Percentiles rank a stretch among this genome's conserved stretches.
phyloP scores from a whole-genome alignment of 768 basidiomycete species.

The Rhodotorula graminis region DNA sequence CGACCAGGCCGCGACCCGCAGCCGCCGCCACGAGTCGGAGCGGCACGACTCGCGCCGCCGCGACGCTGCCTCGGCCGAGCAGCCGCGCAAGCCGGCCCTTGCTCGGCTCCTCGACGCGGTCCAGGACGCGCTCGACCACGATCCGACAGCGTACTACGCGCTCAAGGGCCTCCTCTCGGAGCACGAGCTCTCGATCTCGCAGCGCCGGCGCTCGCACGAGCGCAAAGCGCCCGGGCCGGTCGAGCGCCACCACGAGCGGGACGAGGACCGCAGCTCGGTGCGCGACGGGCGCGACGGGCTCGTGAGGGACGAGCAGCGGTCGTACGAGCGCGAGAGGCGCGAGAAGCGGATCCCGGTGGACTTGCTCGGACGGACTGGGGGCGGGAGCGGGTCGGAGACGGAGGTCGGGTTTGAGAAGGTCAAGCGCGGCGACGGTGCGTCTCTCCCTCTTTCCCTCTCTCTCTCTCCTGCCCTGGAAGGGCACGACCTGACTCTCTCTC shows the following conservation, averaged over 20 bases:
- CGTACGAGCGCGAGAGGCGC: neutral
- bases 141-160: slow-evolving; percentile 17
- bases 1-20: no score
- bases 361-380: neutral
- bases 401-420: neutral
- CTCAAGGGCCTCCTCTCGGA: slow-evolving; percentile 20
- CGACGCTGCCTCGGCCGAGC: neutral
- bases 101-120: slow-evolving; percentile 5
- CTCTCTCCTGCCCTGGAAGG: no score
- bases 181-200: neutral
- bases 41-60: neutral
- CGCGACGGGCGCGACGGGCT: neutral
- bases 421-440: neutral
- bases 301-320: neutral
- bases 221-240: no score
- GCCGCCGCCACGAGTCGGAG: no score
- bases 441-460: no score
- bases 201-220: neutral
- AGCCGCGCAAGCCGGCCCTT: neutral
- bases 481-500: no score
- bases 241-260: no score
- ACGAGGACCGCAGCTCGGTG: neutral
- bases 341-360: neutral
- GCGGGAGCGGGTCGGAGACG: neutral
- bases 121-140: neutral